Base-by-base conservation (phyloP, 2,329 filamentous ascomycete genomes). In the Orbilia ellipsospora region DNA sequence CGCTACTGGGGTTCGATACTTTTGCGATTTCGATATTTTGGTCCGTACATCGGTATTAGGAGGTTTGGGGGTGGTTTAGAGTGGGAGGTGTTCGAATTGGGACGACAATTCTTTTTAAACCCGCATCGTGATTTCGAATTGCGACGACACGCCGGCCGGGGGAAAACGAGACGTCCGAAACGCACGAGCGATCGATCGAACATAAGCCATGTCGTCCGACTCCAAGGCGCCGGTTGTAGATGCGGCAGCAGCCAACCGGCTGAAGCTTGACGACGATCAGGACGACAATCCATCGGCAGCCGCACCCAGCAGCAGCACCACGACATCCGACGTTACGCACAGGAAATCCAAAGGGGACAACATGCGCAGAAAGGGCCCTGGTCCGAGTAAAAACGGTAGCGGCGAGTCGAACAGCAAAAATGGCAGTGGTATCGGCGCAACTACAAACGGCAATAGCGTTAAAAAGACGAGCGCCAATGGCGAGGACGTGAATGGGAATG, bases 351-450 rank as follows among this genome's bases (percentile, higher is more conserved):
- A 77, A 54, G 42, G 18, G 36, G 45, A 55, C 44, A 67, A 69
- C 57, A 68, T 65, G 54, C 40, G 77, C 75, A 66, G 77, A 75
- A 68, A 78, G 66, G 15, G 78, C 68, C 69, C 68, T 36, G 54
- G 40, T 68, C 16, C 52, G 50, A 62, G 28, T 28, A 59, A 50
- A 52, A 50, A 62, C 51, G 23, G 77, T 20, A 44, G 70, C 74
- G n/a, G 61, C 51, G 42, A 60, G 61, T 55, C 67, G 60, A 69
- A 42, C 26, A 68, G 36, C 63, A 40, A 73, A 59, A 31, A 72
- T 77, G 42, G 67, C 51, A 44, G 75, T 69, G 55, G 52, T 7
- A 31, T 36, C 51, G 66, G 60, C 65, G 52, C 54, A 20, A 69
- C 42, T 59, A 57, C 55, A 59, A 67, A 74, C 51, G 72, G 77